Evolutionary conservation across 1,284 basidiomycete species (phyloP), one percentile per base, ranked within the genome.

Genomic region (Sanghuangporus baumii): DNA sequence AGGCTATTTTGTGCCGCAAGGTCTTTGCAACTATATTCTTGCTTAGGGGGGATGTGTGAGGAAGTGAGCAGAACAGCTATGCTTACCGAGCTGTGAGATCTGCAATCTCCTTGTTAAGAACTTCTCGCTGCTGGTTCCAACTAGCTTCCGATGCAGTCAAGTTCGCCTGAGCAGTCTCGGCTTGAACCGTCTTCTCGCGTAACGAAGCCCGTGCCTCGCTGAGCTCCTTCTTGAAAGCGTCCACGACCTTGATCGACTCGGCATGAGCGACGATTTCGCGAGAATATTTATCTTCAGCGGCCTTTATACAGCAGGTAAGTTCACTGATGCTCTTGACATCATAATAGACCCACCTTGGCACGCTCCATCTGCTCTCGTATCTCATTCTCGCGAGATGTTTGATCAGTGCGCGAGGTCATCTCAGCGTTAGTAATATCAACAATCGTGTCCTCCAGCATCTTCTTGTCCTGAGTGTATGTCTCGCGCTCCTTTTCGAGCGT

Each of bases 181-280:
- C 83, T 3, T 82, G 78, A 6, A 82, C 79, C 36, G 80, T 74
- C 61, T 82, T 78, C 63, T 90, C 84, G 14, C 87, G 79, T 7
- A 83, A 78, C 20, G 80, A 70, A 5, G 75, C 71, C 68, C 87
- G 85, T 11, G 79, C 74, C 26, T 75, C 71, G 11, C 76, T 71
- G 2, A 94, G 76, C 56, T 91, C 83, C 62, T 82, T 78, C 72
- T 87, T 89, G 64, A 93, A 77, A 12, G 74, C 76, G 18, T 88
- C 83, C 18, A 92, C 79, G 6, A 78, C 69, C 74, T 92, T 92
- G 77, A 94, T 87, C 1, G 89, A 82, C 56, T 93, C 88, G 0
- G 92, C 93, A 72, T 95, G 93, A 1, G 89, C 79, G 31, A 94
- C 74, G n/a, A 94, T 82, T 70, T 93, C 91, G 47, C 86, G 81